These are phyloP conservation scores for Spathaspora hagerdaliae DNA, from an alignment of 805 yeast genomes.

Conservation along the genomic window DNA sequence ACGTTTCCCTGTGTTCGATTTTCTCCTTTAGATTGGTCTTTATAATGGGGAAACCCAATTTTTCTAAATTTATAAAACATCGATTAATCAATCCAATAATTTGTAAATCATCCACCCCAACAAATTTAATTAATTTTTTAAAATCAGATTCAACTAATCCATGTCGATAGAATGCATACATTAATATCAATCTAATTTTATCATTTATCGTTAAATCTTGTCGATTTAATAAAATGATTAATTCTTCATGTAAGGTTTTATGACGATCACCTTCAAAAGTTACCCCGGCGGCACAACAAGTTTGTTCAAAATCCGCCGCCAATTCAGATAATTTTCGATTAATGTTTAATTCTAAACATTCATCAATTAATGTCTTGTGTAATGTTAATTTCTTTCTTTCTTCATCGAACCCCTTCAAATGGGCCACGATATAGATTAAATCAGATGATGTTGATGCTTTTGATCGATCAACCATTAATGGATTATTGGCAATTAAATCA, in stretches of 20 bases:
- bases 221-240: conserved; percentile 52
- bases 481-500: conserved; percentile 67
- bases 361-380: conserved; percentile 61
- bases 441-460: conserved; percentile 66
- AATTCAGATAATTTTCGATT: conserved; percentile 56
- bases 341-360: conserved; percentile 58
- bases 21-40: conserved; percentile 39
- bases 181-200: conserved; percentile 67
- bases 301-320: conserved; percentile 83
- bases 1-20: conserved; percentile 45
- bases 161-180: conserved; percentile 77
- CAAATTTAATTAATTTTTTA: conserved; percentile 58
- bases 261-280: conserved; percentile 64
- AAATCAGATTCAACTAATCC: conserved; percentile 76
- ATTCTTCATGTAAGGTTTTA: conserved; percentile 55
- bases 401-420: conserved; percentile 61
- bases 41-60: conserved; percentile 55
- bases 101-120: conserved; percentile 41
- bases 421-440: conserved; percentile 70
- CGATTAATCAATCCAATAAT: conserved; percentile 56
- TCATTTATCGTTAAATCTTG: conserved; percentile 53
- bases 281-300: conserved; percentile 67
- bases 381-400: conserved; percentile 57
- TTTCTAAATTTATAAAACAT: conserved; percentile 37
- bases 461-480: conserved; percentile 66